Base-by-base conservation (phyloP, 2,329 filamentous ascomycete genomes). In the Claviceps africana region DNA sequence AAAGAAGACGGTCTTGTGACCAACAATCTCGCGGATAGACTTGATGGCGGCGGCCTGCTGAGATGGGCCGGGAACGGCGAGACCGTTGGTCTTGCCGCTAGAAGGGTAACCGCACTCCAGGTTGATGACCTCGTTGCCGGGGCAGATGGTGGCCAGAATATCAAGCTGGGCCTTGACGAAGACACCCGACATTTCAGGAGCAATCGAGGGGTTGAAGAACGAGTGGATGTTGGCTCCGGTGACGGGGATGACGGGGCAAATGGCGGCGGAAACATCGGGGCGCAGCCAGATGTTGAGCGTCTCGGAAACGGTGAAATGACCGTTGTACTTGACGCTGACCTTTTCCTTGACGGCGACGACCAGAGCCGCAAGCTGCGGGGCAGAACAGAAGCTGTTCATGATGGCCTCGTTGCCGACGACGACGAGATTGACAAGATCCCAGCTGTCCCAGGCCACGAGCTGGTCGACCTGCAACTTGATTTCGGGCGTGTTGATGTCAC, bases 41-140 rank as follows among this genome's bases (percentile, higher is more conserved):
- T 77, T 66, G 66, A 97, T 81, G 60, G 91, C 91, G 44, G 64
- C 68, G 49, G 71, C 71, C 78, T 97, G 91, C 72, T 91, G 73
- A 1, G 64, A 43, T 5, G 59, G 48, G 59, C 86, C 82, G 53
- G 90, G 81, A 60, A 86, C 73, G 54, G 89, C 89, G 21, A 64
- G 64, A 55, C 87, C 88, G 71, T 93, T 91, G 71, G 79, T 68
- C 31, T 67, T 61, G 65, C 90, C 90, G 8, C 65, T 59, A 51
- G 73, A 82, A 58, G 91, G 91, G 89, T 90, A 97, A 62, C 91
- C 91, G 53, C 85, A 86, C 82, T 97, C 91, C 60, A 94, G 76
- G 72, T 91, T 88, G 74, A 88, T 81, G 59, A 83, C 83, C 39
- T 79, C 71, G 74, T 86, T 86, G 65, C 77, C 78, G 42, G 74